Evolutionary conservation across 305 asterid species (phyloP).

Genomic region (Plantago lanceolata): DNA sequence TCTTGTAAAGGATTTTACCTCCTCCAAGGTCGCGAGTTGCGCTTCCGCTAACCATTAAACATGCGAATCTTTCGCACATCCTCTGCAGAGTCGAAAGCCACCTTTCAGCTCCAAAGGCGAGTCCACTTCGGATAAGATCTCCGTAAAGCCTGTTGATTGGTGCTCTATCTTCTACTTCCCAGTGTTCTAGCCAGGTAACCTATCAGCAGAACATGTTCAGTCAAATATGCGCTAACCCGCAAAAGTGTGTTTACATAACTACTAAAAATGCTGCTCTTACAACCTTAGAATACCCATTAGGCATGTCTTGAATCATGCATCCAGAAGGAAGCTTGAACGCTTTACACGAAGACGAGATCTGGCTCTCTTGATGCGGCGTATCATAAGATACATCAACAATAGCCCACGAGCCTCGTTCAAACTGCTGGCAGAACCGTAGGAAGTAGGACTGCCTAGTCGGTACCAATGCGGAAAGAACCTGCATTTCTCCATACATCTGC

Average conservation of each 20-base stretch:
- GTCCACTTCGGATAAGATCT: slow-evolving; percentile 69
- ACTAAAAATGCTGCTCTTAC: neutral
- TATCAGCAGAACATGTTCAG: slow-evolving; percentile 20
- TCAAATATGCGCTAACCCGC: neutral
- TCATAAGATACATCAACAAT: slow-evolving; percentile 77
- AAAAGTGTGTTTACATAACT: neutral
- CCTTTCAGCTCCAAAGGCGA: slow-evolving; percentile 84
- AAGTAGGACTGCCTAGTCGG: slow-evolving; percentile 63
- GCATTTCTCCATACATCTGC: slow-evolving; percentile 88
- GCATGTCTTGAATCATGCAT: slow-evolving; percentile 89
- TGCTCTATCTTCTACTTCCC: slow-evolving; percentile 77
- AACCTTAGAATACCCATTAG: slow-evolving; percentile 97
- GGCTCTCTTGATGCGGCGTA: slow-evolving; percentile 56
- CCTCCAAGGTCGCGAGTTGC: slow-evolving; percentile 72
- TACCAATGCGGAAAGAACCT: slow-evolving; percentile 77
- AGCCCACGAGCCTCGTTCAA: slow-evolving; percentile 83
- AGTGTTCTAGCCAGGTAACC: slow-evolving; percentile 95
- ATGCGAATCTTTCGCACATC: slow-evolving; percentile 74
- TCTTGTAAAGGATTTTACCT: slow-evolving; percentile 35
- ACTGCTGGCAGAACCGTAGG: slow-evolving; percentile 77
- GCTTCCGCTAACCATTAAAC: slow-evolving; percentile 58
- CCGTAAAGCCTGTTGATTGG: slow-evolving; percentile 56
- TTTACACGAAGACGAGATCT: slow-evolving; percentile 44
- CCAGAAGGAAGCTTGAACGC: slow-evolving; percentile 83
- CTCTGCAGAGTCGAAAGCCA: slow-evolving; percentile 83